Evolutionary conservation across 208 protist genomes (phyloP), one percentile per base, ranked within the genome.

Genomic region (Acanthamoeba triangularis): DNA sequence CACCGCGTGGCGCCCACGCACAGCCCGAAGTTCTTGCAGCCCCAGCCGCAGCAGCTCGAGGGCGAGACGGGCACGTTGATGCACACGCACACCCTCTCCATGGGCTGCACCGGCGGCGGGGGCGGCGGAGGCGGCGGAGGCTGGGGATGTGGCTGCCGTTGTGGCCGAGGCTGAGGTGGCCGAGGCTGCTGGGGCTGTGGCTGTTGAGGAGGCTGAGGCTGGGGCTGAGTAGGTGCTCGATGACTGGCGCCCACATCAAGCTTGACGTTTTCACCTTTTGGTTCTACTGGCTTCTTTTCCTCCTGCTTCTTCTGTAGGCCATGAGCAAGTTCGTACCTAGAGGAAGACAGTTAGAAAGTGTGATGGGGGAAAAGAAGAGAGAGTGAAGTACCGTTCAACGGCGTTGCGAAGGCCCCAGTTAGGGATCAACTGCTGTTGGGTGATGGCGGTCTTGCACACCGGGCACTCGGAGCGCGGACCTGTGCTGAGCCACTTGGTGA

Each of bases 401-500:
- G 67, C 67, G n/a, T 76, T 76, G 67, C 67, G 35, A 8, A 76
- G 67, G 35, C 7, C n/a, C 67, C 67, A 76, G 67, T 76, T 76
- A 30, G 67, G 67, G 16, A 41, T 10, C 11, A 76, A 28, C 14
- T 33, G 35, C 23, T 76, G 33, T 16, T 10, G 10, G 35, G n/a
- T 7, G 20, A 76, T 8, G 30, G 67, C 14, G 3, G 33, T 20
- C 67, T 76, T 76, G 67, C 67, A 76, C 67, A 76, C 23, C 5
- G 67, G 67, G 67, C 67, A 76, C 67, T 37, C 67, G 8, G 67
- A 20, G 35, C 35, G 67, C 25, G n/a, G 67, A 11, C 25, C 67
- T 0, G 67, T 25, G 10, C 20, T 41, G n/a, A 76, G 67, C 67
- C 67, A 76, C 25, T 20, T 41, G 16, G 30, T 76, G 67, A 76